Conservation (phyloP, 2,329 filamentous ascomycete species). For the Boeremia exigua region DNA sequence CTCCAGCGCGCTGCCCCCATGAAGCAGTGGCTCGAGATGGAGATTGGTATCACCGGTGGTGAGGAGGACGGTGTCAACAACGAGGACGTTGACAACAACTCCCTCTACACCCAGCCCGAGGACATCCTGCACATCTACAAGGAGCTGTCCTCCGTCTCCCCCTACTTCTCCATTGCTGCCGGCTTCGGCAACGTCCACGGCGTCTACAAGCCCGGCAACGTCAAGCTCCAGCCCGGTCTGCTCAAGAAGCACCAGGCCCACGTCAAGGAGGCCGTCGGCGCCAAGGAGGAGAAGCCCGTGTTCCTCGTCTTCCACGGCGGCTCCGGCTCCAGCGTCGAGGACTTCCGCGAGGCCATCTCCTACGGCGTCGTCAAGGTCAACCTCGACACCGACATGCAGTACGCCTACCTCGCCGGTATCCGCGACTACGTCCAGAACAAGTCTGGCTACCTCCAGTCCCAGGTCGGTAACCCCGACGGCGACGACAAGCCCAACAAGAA, state of each 20-base stretch:
- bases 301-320: conserved; percentile 99
- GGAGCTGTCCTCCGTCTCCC: conserved; percentile 77
- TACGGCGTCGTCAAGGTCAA: conserved; percentile 99
- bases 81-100: conserved; percentile 93
- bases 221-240: conserved; percentile 94
- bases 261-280: conserved; percentile 79
- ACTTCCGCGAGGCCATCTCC: conserved; percentile 66
- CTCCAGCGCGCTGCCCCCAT: conserved; percentile 92
- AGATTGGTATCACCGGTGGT: conserved; percentile 83
- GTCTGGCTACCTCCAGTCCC: conserved; percentile 79
- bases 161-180: conserved; percentile 83
- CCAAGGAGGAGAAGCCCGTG: conserved; percentile 84
- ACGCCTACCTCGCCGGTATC: conserved; percentile 87
- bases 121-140: conserved; percentile 44
- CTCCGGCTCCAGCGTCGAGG: conserved; percentile 86
- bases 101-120: conserved; percentile 82
- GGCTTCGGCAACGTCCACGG: conserved; percentile 99
- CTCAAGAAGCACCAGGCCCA: conserved; percentile 95
- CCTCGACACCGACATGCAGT: conserved; percentile 95
- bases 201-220: conserved; percentile 98
- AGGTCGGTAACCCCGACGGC: conserved; percentile 95
- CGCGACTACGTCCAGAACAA: conserved; percentile 96
- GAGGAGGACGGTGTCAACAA: conserved; percentile 99
- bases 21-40: conserved; percentile 99
- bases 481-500: conserved; percentile 99